phyloP scores from a whole-genome alignment of 2,329 filamentous ascomycete genomes.

The Knoxdaviesia proteae region DNA sequence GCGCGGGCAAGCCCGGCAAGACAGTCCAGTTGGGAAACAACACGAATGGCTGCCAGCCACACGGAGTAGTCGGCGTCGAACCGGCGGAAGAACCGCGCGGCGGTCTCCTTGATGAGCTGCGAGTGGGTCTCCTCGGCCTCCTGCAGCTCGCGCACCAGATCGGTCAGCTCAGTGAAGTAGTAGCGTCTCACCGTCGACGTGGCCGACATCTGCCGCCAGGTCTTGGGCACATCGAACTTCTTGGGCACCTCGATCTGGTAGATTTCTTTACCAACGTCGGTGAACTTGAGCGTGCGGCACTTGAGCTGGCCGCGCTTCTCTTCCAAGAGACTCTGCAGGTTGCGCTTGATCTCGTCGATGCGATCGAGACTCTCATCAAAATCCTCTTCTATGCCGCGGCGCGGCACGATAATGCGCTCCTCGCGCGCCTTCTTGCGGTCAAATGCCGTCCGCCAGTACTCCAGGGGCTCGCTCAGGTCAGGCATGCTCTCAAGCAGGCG shows the following conservation, averaged over 20 bases:
- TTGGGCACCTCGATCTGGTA: slow-evolving; percentile 91
- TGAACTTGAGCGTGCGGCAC: slow-evolving; percentile 51
- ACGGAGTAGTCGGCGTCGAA: slow-evolving; percentile 73
- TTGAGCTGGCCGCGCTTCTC: slow-evolving; percentile 53
- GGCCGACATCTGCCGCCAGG: slow-evolving; percentile 92
- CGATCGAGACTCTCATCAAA: slow-evolving; percentile 67
- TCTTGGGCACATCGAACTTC: slow-evolving; percentile 60
- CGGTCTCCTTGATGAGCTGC: slow-evolving; percentile 75
- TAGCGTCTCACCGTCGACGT: slow-evolving; percentile 81
- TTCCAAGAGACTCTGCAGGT: slow-evolving; percentile 51
- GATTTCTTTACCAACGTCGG: slow-evolving; percentile 86
- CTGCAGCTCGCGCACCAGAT: slow-evolving; percentile 68
- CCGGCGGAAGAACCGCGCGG: slow-evolving; percentile 60
- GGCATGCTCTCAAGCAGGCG: slow-evolving; percentile 74
- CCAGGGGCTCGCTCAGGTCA: slow-evolving; percentile 50
- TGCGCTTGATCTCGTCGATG: slow-evolving; percentile 54
- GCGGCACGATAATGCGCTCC: slow-evolving; percentile 65
- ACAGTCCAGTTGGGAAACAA: slow-evolving; percentile 84
- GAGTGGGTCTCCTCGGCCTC: slow-evolving; percentile 87
- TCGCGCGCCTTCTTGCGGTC: slow-evolving; percentile 62
- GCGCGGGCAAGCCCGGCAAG: slow-evolving; percentile 82
- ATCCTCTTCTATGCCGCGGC: slow-evolving; percentile 71
- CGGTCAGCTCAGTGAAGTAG: slow-evolving; percentile 70
- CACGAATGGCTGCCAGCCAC: slow-evolving; percentile 79
- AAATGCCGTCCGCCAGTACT: slow-evolving; percentile 82